Percentiles rank a stretch among this genome's conserved stretches.
phyloP scores from a whole-genome alignment of 257 asterid species.

The Forsythia viridissima region DNA sequence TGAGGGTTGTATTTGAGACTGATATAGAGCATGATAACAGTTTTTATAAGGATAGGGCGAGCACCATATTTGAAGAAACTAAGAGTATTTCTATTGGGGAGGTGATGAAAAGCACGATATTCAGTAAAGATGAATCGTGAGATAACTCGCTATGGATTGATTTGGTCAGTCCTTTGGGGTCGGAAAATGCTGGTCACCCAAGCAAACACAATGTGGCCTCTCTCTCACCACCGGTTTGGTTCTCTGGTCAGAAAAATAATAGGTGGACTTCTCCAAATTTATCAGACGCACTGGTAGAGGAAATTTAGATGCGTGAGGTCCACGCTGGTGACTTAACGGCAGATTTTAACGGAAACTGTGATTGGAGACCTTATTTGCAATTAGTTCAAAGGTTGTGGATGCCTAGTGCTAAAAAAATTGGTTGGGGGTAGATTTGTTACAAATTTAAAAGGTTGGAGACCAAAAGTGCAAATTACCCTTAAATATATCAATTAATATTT shows the following conservation, averaged over 20 bases:
- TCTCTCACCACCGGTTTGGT: neutral
- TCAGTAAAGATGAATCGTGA: neutral
- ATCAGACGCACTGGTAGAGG: no score
- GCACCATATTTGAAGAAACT: conserved; percentile 17
- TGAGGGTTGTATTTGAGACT: neutral
- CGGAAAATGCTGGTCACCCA: neutral
- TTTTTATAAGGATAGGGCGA: conserved; percentile 19
- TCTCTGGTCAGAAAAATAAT: neutral
- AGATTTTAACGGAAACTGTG: no score
- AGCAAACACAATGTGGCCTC: neutral
- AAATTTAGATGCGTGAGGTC: no score
- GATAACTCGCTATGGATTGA: neutral
- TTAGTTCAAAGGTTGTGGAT: no score
- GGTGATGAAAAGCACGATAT: neutral
- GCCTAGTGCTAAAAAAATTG: no score
- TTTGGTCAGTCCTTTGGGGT: neutral
- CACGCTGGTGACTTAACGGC: no score
- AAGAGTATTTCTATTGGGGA: neutral
- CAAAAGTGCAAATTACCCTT: no score
- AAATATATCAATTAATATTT: no score
- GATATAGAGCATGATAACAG: conserved; percentile 19
- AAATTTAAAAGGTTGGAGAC: no score
- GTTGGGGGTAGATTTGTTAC: no score
- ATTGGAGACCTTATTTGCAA: no score
- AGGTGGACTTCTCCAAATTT: no score